Evolutionary conservation across 768 basidiomycete species (phyloP), one percentile per base, ranked within the genome.

Genomic region (Terana coerulea): DNA sequence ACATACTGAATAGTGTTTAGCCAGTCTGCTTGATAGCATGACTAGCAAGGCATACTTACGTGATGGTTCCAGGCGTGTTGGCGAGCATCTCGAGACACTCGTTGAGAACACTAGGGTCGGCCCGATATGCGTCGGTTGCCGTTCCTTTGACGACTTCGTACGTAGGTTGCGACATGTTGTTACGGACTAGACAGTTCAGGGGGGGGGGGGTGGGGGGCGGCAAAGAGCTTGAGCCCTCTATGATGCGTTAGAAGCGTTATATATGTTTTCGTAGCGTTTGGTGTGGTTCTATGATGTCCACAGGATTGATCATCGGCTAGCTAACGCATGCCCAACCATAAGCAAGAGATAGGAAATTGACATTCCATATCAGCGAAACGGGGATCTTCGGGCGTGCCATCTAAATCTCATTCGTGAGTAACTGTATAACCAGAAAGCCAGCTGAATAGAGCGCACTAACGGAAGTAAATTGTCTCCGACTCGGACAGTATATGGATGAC

Each of bases 41-140:
- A 3, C 14, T 15, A n/a, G 14, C 19, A 37, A 19, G 30, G 43
- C 50, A 3, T 33, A 58, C 53, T 39, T 47, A n/a, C n/a, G n/a
- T n/a, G n/a, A 35, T 28, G 6, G 25, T 22, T 3, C 44, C 39
- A 41, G 22, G 37, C 26, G 33, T 14, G 31, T 37, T 55, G 28
- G 51, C 48, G 31, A 61, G 49, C 17, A 59, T 52, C n/a, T 53
- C 54, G 40, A 54, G 43, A 6, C 53, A 34, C 3, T 40, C 34
- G 43, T 56, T 43, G 15, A 58, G 51, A 47, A 55, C 26, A 26
- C 36, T 46, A 7, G 49, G 54, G 47, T 53, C 51, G 5, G 52
- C 47, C 10, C 33, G 39, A 49, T 53, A 59, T 12, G 55, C 55
- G 12, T 61, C 57, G 3, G 44, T 49, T 11, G 58, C 57, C 11